phyloP scores from a whole-genome alignment of 2,329 filamentous ascomycete species.

The Trichoderma simmonsii region DNA sequence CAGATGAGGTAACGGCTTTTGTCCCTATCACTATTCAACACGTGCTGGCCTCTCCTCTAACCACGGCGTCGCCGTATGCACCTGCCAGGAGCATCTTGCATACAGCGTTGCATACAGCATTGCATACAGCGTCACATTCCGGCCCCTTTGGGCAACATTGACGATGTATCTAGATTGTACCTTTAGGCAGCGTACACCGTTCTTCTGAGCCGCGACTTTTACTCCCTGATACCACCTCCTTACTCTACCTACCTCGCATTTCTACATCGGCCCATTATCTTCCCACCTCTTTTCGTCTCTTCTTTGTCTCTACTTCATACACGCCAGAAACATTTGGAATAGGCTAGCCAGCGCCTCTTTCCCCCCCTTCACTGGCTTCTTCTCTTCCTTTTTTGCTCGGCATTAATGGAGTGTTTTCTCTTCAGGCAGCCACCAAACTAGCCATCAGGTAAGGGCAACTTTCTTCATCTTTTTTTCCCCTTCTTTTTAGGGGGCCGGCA shows the following conservation, averaged over 20 bases:
- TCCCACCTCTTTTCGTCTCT: background rate
- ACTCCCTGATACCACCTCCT: background rate
- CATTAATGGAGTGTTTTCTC: background rate
- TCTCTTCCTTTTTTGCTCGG: background rate
- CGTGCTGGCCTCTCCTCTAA: constrained; percentile 16
- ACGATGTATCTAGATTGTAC: constrained; percentile 12
- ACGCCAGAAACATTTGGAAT: background rate
- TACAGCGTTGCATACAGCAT: constrained; percentile 7
- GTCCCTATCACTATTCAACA: constrained; percentile 11
- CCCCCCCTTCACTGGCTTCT: background rate
- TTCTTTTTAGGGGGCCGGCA: background rate
- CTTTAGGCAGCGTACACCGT: constrained; percentile 10
- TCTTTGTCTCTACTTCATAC: background rate
- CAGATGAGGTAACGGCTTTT: background rate
- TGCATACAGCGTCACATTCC: constrained; percentile 12
- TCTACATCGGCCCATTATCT: background rate
- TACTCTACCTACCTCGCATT: background rate
- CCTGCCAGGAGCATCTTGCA: constrained; percentile 18
- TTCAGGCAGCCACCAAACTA: background rate
- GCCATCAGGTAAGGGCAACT: background rate
- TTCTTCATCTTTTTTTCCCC: background rate
- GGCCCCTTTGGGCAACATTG: background rate
- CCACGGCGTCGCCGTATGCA: constrained; percentile 17
- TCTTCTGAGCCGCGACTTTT: background rate
- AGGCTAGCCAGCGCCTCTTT: background rate